Evolutionary conservation across 768 basidiomycete genomes (phyloP).

Genomic region (Suillus bovinus): DNA sequence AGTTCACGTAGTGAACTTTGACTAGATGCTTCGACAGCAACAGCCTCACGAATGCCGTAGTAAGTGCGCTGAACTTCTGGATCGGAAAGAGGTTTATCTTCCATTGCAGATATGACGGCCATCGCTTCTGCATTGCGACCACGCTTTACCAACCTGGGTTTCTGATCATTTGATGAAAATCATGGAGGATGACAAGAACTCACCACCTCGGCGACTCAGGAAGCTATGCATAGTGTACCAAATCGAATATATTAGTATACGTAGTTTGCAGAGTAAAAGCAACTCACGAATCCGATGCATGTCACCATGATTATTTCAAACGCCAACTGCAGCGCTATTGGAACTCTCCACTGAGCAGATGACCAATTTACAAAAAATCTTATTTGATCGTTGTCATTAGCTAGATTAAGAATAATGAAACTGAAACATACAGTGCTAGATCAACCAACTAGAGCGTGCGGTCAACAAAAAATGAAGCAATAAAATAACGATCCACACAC

Average conservation of each 20-base stretch:
- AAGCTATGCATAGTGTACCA: slow-evolving; percentile 21
- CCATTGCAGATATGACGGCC: slow-evolving; percentile 43
- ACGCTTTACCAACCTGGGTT: slow-evolving; percentile 14
- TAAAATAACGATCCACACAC: neutral
- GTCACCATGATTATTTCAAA: slow-evolving; percentile 39
- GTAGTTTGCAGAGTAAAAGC: neutral
- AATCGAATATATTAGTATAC: neutral
- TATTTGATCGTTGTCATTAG: neutral
- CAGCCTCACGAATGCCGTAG: slow-evolving; percentile 39
- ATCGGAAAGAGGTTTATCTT: slow-evolving; percentile 36
- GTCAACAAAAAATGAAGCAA: slow-evolving; percentile 1
- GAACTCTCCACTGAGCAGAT: slow-evolving; percentile 43
- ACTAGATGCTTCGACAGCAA: slow-evolving; percentile 27
- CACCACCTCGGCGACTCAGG: slow-evolving; percentile 38
- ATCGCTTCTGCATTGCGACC: slow-evolving; percentile 41
- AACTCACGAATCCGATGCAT: slow-evolving; percentile 34
- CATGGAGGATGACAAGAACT: neutral
- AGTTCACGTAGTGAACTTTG: slow-evolving; percentile 35
- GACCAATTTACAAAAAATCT: slow-evolving; percentile 36
- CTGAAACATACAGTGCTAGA: slow-evolving; percentile 37
- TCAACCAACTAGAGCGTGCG: slow-evolving; percentile 34
- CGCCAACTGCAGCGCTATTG: slow-evolving; percentile 42
- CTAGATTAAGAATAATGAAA: neutral
- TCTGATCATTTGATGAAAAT: neutral
- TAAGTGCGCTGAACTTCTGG: slow-evolving; percentile 35